Base-by-base conservation (phyloP, 345 rosid genomes). In the Geranium brycei region DNA sequence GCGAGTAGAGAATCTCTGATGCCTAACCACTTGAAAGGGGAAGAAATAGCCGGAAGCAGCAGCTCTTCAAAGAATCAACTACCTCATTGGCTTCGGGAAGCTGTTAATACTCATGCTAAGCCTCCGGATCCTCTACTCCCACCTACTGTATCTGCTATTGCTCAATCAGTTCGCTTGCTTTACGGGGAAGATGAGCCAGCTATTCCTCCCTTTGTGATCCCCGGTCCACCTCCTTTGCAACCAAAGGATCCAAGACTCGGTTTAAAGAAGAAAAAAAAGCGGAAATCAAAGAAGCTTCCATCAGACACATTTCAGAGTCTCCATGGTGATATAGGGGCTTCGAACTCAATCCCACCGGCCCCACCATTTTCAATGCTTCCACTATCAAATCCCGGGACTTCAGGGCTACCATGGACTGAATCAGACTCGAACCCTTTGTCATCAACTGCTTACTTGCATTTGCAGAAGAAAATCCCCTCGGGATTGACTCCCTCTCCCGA, bases 41-140 rank as follows among this genome's bases (percentile, higher is more conserved):
- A 80, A 87, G 91, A 84, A 67, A 66, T 83, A 17, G 71, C 72
- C 71, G 96, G 80, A 73, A 80, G 77, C 66, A 79, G 75, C 74
- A 79, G 75, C 74, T 78, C 83, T 63, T 78, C 84, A 14, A 83
- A 82, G 74, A 86, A 88, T 82, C 87, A 84, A 80, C 75, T 95
- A 62, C 99, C 97, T 31, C 99, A 95, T 75, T 95, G 99, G 99
- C 89, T 95, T 74, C 81, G 89, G 7, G 90, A 88, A 80, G 99
- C 87, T 82, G 99, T 95, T 57, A 84, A 75, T 64, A 70, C 83
- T 64, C 83, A 95, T 74, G 69, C 75, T 31, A 91, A 82, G 71
- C 79, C 72, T 4, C 83, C 83, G 14, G 86, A 84, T 65, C 84
- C 87, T 41, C 81, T 76, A 35, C 77, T 91, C 66, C 97, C 99